These are phyloP conservation scores for Phoenix roebelenii DNA, from an alignment of 176 grass and related monocot genomes.

Conservation along the genomic window DNA sequence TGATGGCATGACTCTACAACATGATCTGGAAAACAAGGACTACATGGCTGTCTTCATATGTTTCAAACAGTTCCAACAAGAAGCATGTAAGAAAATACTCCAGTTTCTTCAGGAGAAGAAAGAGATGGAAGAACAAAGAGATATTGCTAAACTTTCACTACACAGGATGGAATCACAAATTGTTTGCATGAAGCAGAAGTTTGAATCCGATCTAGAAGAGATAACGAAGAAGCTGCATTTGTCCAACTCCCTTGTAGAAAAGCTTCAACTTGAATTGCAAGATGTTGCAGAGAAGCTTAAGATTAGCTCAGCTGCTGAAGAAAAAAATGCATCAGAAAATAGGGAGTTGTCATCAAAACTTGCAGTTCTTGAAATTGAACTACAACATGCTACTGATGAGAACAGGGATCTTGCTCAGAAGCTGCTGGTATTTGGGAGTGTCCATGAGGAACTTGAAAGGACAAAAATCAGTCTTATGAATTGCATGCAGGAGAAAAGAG, in stretches of 20 bases:
- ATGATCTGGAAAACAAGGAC: slow-evolving; percentile 40
- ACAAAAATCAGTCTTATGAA: slow-evolving; percentile 7
- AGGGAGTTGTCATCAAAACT: slow-evolving; percentile 58
- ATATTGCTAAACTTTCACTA: slow-evolving; percentile 13
- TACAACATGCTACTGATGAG: slow-evolving; percentile 27
- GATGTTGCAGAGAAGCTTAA: slow-evolving; percentile 57
- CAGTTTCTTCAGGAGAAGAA: slow-evolving; percentile 51
- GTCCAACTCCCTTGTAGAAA: slow-evolving; percentile 42
- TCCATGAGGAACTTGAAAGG: slow-evolving; percentile 23
- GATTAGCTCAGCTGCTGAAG: slow-evolving; percentile 47
- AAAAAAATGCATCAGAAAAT: slow-evolving; percentile 47
- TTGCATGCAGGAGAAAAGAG: slow-evolving; percentile 26
- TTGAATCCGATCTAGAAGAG: slow-evolving; percentile 42
- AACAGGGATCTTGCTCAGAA: slow-evolving; percentile 21
- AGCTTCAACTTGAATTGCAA: slow-evolving; percentile 61
- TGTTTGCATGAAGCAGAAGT: slow-evolving; percentile 38
- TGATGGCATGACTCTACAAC: slow-evolving; percentile 30
- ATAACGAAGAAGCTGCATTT: slow-evolving; percentile 46
- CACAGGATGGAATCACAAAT: slow-evolving; percentile 34
- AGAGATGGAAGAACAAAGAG: slow-evolving; percentile 37
- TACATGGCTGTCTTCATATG: slow-evolving; percentile 28
- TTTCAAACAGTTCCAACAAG: slow-evolving; percentile 52
- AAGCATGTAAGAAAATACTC: slow-evolving; percentile 44
- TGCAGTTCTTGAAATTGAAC: slow-evolving; percentile 57
- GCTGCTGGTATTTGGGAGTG: slow-evolving; percentile 9